Conservation (phyloP, 345 rosid genomes). For the Syzygium aqueum region DNA sequence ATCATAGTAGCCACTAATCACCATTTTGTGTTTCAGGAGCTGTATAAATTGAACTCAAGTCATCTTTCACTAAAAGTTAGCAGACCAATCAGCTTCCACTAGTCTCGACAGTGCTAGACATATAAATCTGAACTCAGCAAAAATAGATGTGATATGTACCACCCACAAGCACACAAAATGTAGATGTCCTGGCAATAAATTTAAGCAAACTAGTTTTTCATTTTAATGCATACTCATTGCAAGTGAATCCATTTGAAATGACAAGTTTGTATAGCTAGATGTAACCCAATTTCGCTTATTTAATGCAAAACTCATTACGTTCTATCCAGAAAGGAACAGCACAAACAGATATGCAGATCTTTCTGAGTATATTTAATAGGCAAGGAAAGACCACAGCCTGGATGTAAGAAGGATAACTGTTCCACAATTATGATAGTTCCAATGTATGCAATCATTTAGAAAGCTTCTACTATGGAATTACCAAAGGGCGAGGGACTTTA, state of each 20-base stretch:
- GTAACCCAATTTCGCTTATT: not conserved
- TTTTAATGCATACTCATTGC: not conserved
- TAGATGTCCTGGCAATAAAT: not conserved
- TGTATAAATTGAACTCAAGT: not conserved
- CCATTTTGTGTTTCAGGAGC: not conserved
- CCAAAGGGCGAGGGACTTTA: not conserved
- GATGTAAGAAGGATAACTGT: not conserved
- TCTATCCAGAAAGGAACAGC: not conserved
- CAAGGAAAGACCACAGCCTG: not conserved
- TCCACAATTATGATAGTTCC: not conserved
- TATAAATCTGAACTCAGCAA: not conserved
- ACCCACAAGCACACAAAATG: not conserved
- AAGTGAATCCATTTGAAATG: not conserved
- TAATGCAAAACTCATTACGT: not conserved
- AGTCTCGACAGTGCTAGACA: not conserved
- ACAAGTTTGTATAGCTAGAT: not conserved
- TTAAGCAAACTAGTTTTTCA: not conserved
- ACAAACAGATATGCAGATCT: not conserved
- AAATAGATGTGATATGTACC: not conserved
- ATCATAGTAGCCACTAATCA: not conserved
- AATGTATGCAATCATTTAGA: not conserved
- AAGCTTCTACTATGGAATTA: not conserved
- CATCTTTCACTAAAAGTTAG: not conserved
- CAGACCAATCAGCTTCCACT: not conserved
- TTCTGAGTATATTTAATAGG: not conserved